phyloP scores from a whole-genome alignment of 306 rosid species.

The Ziziphus jujuba region DNA sequence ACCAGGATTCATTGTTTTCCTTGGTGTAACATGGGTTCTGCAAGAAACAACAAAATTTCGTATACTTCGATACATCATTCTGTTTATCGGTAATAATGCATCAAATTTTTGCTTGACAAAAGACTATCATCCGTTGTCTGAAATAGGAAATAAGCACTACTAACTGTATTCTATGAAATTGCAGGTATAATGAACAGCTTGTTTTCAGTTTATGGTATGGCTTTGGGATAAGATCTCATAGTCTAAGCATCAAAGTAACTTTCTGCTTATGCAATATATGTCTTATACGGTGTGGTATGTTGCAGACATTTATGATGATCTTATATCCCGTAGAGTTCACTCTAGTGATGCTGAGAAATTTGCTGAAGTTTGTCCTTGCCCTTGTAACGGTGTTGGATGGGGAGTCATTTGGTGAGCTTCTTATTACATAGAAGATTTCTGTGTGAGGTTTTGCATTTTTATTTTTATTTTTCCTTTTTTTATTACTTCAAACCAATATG shows the following conservation, averaged over 20 bases:
- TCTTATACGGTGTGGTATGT: slow-evolving; percentile 9
- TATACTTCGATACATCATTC: slow-evolving; percentile 53
- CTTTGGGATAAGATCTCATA: slow-evolving; percentile 4
- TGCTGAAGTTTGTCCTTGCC: slow-evolving; percentile 69
- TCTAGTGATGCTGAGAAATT: slow-evolving; percentile 74
- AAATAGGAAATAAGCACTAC: neutral
- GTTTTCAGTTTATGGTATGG: slow-evolving; percentile 66
- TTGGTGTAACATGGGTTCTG: slow-evolving; percentile 57
- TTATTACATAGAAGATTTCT: slow-evolving; percentile 5
- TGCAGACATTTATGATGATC: slow-evolving; percentile 70
- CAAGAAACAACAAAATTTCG: slow-evolving; percentile 63
- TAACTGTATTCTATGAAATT: slow-evolving; percentile 6
- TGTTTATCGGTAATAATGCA: slow-evolving; percentile 49
- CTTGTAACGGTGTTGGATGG: slow-evolving; percentile 73
- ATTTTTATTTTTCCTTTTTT: neutral
- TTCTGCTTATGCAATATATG: slow-evolving; percentile 5
- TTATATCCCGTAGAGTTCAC: slow-evolving; percentile 66
- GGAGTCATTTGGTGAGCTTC: slow-evolving; percentile 62
- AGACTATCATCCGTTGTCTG: neutral
- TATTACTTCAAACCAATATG: neutral
- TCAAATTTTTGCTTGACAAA: neutral
- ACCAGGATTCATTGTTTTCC: slow-evolving; percentile 61
- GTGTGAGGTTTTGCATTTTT: neutral
- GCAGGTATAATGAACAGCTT: slow-evolving; percentile 78
- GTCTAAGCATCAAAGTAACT: slow-evolving; percentile 7